phyloP scores from a whole-genome alignment of 768 basidiomycete species.

The Calocera viscosa region DNA sequence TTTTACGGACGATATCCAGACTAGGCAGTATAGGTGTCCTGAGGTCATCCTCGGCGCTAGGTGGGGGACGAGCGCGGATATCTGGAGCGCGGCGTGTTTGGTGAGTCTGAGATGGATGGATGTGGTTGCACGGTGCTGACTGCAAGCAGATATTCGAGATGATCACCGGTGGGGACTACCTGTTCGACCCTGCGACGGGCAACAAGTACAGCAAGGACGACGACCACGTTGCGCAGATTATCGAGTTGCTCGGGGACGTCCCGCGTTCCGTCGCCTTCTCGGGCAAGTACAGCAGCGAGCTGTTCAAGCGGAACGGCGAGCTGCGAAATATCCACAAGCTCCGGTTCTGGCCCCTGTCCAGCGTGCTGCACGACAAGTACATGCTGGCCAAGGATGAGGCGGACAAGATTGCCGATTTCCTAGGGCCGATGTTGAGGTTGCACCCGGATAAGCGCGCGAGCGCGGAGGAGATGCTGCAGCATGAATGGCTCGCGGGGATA shows the following conservation, averaged over 20 bases:
- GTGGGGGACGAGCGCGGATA: slow-evolving; percentile 90
- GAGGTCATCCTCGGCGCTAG: slow-evolving; percentile 94
- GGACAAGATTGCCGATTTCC: slow-evolving; percentile 64
- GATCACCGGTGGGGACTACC: slow-evolving; percentile 90
- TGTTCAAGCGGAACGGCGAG: slow-evolving; percentile 93
- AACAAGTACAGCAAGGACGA: slow-evolving; percentile 93
- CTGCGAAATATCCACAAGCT: slow-evolving; percentile 89
- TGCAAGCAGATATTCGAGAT: slow-evolving; percentile 72
- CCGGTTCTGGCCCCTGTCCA: slow-evolving; percentile 75
- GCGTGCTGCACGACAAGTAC: slow-evolving; percentile 88
- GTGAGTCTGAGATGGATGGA: background rate
- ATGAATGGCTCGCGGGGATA: slow-evolving; percentile 52
- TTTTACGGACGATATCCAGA: slow-evolving; percentile 97
- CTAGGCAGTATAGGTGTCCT: slow-evolving; percentile 91
- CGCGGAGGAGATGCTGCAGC: slow-evolving; percentile 72
- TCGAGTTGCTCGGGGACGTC: slow-evolving; percentile 87
- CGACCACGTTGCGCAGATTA: slow-evolving; percentile 94
- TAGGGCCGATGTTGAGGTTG: slow-evolving; percentile 80
- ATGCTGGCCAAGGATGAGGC: slow-evolving; percentile 77
- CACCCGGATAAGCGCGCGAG: slow-evolving; percentile 80
- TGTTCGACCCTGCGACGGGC: slow-evolving; percentile 93
- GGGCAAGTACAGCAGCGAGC: slow-evolving; percentile 87
- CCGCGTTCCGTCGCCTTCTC: slow-evolving; percentile 70
- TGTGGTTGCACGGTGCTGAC: background rate
- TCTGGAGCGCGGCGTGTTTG: slow-evolving; percentile 85